Conservation (phyloP, 495 filamentous ascomycete genomes). For the Neurospora sp. region DNA sequence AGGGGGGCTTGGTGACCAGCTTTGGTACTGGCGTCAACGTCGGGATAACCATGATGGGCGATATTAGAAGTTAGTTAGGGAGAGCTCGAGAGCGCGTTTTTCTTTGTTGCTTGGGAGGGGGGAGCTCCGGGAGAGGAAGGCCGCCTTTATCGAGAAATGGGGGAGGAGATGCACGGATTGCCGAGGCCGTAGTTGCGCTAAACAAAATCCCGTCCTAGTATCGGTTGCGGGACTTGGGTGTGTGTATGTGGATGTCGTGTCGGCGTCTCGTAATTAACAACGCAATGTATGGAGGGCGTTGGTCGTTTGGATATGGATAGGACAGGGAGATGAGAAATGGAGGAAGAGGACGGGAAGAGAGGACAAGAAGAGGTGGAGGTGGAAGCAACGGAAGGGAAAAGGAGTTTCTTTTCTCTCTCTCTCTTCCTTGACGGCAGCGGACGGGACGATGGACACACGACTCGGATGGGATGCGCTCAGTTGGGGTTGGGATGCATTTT, state of each 20-base stretch:
- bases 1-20: conserved; percentile 42
- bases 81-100: background rate
- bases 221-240: background rate
- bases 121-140: background rate
- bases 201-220: background rate
- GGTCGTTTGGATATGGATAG: background rate
- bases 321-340: background rate
- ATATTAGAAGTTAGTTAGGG: background rate
- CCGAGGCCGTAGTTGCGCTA: background rate
- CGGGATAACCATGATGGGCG: background rate
- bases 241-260: background rate
- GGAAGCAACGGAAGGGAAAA: background rate
- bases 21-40: background rate
- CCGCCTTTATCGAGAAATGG: background rate
- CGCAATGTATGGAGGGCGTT: background rate
- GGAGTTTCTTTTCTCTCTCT: conserved; percentile 1
- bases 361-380: background rate
- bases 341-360: background rate
- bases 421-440: background rate
- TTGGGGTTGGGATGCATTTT: background rate
- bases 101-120: background rate
- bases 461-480: background rate
- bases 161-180: background rate
- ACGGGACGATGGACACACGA: background rate
- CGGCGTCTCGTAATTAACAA: background rate